A percentile compares a stretch with the other conserved stretches of the same genome.
phyloP scores from a whole-genome alignment of 805 yeast species.

The Suhomyces kilbournensis region DNA sequence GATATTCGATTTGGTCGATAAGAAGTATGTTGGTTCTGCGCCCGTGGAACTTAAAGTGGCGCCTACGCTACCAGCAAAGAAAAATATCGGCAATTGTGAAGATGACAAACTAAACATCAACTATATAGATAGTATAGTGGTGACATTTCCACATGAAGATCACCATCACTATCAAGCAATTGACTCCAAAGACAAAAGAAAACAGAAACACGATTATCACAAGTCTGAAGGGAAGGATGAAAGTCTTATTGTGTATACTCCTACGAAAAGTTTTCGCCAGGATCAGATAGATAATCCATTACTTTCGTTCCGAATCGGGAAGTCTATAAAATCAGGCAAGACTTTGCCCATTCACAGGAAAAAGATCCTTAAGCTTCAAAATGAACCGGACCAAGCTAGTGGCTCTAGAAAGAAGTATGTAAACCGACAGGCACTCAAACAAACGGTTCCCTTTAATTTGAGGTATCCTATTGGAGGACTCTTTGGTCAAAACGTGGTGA shows the following conservation, averaged over 20 bases:
- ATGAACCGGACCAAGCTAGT: neutral
- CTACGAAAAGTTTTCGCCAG: constrained; percentile 15
- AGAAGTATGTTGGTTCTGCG: constrained; percentile 24
- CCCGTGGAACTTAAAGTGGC: constrained; percentile 16
- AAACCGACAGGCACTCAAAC: constrained; percentile 5
- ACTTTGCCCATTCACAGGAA: constrained; percentile 31
- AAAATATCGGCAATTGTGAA: constrained; percentile 14
- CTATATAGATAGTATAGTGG: constrained; percentile 32
- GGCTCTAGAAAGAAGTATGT: neutral
- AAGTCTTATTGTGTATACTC: constrained; percentile 32
- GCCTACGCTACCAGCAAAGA: neutral
- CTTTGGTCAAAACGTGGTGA: constrained; percentile 64
- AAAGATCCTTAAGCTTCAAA: constrained; percentile 4
- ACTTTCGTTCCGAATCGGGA: constrained; percentile 33
- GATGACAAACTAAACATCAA: constrained; percentile 24
- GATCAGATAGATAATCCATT: constrained; percentile 27
- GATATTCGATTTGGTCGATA: constrained; percentile 46
- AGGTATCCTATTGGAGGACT: constrained; percentile 57
- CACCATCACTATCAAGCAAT: constrained; percentile 12
- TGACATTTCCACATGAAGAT: constrained; percentile 28
- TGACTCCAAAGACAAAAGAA: constrained; percentile 2
- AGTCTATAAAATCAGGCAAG: constrained; percentile 29
- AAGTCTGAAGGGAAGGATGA: constrained; percentile 7
- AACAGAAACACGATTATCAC: constrained; percentile 1
- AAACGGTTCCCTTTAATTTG: constrained; percentile 46